A percentile compares a stretch with the other conserved stretches of the same genome.
These are phyloP conservation scores for Massarina eburnea DNA, from an alignment of 2,329 filamentous ascomycete genomes.

Conservation along the genomic window DNA sequence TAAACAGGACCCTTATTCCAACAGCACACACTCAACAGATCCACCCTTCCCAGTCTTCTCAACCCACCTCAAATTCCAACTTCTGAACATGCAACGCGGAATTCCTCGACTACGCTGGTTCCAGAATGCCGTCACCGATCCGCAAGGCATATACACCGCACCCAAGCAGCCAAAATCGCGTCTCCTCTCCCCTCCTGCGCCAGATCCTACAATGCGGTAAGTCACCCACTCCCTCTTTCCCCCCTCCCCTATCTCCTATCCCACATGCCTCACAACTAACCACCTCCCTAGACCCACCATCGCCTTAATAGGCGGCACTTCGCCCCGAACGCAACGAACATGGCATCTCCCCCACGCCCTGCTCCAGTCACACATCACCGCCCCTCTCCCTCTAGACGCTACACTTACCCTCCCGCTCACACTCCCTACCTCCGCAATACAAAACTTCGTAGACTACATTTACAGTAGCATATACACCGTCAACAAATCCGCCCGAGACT, in stretches of 20 bases:
- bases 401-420: slow-evolving; percentile 2
- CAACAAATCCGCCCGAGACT: slow-evolving; percentile 10
- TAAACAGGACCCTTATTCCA: too few relatives aligned
- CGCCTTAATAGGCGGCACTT: slow-evolving; percentile 4
- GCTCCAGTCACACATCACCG: slow-evolving; percentile 11
- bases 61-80: too few relatives aligned
- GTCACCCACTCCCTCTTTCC: background rate
- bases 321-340: slow-evolving; percentile 6
- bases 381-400: slow-evolving; percentile 2
- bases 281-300: background rate
- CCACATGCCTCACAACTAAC: background rate
- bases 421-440: slow-evolving; percentile 8
- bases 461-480: slow-evolving; percentile 20
- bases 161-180: background rate
- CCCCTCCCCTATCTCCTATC: background rate
- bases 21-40: too few relatives aligned
- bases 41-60: too few relatives aligned
- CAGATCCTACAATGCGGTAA: background rate
- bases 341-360: slow-evolving; percentile 11
- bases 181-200: background rate
- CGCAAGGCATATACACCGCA: background rate
- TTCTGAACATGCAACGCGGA: too few relatives aligned
- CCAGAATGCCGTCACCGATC: background rate
- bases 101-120: too few relatives aligned
- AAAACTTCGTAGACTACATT: slow-evolving; percentile 20